These are phyloP conservation scores for Hymenoscyphus salicellus DNA, from an alignment of 2,329 filamentous ascomycete genomes.

Conservation along the genomic window DNA sequence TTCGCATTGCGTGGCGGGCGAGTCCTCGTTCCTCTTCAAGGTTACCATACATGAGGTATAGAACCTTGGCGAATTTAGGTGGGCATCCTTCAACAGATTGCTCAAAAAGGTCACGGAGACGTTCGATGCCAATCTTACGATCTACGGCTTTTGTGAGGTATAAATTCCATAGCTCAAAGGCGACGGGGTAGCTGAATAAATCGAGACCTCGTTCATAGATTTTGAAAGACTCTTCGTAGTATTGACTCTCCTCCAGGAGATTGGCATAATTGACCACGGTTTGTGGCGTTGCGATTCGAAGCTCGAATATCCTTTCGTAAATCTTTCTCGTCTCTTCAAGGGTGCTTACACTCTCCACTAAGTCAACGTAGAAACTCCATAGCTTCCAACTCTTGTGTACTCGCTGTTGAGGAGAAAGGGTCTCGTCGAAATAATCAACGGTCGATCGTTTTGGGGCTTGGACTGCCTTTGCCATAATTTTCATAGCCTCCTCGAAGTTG, in stretches of 20 bases:
- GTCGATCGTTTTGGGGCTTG: constrained; percentile 96
- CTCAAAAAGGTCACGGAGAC: constrained; percentile 91
- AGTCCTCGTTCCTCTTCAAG: constrained; percentile 93
- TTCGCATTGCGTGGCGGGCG: constrained; percentile 95
- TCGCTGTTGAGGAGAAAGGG: constrained; percentile 85
- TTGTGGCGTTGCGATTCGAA: constrained; percentile 95
- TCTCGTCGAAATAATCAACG: constrained; percentile 99
- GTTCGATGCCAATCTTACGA: constrained; percentile 91
- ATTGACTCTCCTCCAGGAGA: constrained; percentile 87
- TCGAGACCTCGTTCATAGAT: constrained; percentile 93
- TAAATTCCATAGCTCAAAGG: constrained; percentile 97
- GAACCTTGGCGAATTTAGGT: constrained; percentile 89
- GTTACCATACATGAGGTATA: constrained; percentile 98
- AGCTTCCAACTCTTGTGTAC: constrained; percentile 99
- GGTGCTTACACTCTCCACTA: constrained; percentile 90
- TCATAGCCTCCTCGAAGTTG: constrained; percentile 90
- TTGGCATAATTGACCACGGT: constrained; percentile 99
- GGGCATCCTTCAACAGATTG: constrained; percentile 94
- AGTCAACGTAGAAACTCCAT: constrained; percentile 98
- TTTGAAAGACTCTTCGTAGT: constrained; percentile 97
- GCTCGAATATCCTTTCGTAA: constrained; percentile 96
- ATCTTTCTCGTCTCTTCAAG: constrained; percentile 90
- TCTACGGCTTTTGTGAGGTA: constrained; percentile 97
- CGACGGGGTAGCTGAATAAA: constrained; percentile 97
- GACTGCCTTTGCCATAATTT: constrained; percentile 95